phyloP scores from a whole-genome alignment of 2,329 filamentous ascomycete species.

The Fusarium solani-melongenae region DNA sequence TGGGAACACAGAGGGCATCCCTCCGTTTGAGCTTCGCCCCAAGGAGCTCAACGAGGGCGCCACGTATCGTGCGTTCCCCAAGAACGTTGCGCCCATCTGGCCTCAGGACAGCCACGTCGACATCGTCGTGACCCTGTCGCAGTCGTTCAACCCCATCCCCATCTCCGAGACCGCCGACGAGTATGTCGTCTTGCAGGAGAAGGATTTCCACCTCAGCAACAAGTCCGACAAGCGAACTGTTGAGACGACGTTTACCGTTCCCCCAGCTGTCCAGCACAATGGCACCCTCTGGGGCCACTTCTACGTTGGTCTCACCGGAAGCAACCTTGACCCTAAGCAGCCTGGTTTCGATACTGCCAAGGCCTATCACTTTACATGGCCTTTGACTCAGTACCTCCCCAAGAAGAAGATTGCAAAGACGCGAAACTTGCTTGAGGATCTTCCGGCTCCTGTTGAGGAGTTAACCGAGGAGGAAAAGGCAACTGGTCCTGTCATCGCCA shows the following conservation, averaged over 20 bases:
- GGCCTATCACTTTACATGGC: conserved; percentile 86
- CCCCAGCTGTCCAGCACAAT: conserved; percentile 85
- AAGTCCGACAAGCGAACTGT: conserved; percentile 81
- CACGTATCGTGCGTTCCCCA: conserved; percentile 72
- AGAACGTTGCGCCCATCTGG: conserved; percentile 88
- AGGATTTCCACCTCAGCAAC: conserved; percentile 81
- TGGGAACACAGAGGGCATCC: conserved; percentile 66
- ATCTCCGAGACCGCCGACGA: conserved; percentile 74
- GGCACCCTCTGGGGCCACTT: conserved; percentile 96
- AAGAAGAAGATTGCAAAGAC: conserved; percentile 93
- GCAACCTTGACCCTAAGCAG: conserved; percentile 78
- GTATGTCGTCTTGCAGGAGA: conserved; percentile 81
- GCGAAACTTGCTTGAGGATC: conserved; percentile 80
- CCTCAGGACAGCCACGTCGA: conserved; percentile 81
- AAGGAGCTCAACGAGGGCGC: conserved; percentile 69
- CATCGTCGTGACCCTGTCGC: conserved; percentile 85
- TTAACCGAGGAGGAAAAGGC: conserved; percentile 65
- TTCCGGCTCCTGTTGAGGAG: conserved; percentile 51
- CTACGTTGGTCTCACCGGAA: conserved; percentile 82
- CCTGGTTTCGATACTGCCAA: conserved; percentile 77
- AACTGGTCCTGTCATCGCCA: conserved; percentile 77
- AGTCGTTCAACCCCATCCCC: conserved; percentile 75
- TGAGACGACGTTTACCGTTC: conserved; percentile 81
- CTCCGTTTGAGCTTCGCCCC: conserved; percentile 74
- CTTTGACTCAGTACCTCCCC: conserved; percentile 87